Evolutionary conservation across 2,329 filamentous ascomycete species (phyloP).

Genomic region (Bipolaris sorokiniana): DNA sequence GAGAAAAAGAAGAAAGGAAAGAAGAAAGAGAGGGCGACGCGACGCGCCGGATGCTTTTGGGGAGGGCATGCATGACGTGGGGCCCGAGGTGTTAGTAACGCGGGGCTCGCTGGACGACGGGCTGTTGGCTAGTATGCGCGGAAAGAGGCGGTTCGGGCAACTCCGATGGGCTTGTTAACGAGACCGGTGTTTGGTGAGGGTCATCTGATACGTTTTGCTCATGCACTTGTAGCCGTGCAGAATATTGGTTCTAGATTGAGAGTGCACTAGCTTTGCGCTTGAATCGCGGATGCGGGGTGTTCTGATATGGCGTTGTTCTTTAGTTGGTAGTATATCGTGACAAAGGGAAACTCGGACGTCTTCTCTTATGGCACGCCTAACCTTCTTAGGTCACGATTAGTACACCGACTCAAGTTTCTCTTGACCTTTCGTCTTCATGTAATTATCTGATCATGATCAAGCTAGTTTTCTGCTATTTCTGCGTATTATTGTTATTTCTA

Average conservation of each 20-base stretch:
- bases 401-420: too few species aligned
- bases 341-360: background rate
- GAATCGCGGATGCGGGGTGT: background rate
- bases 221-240: background rate
- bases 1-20: conserved; percentile 27
- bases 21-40: conserved; percentile 26
- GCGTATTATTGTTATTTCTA: too few species aligned
- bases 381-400: too few species aligned
- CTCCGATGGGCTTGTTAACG: conserved; percentile 12
- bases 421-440: too few species aligned
- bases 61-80: conserved; percentile 7
- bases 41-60: conserved; percentile 23
- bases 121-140: conserved; percentile 12
- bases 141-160: conserved; percentile 25
- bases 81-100: conserved; percentile 21
- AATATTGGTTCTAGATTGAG: background rate
- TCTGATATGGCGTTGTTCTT: background rate
- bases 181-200: background rate
- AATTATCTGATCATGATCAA: too few species aligned
- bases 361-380: background rate
- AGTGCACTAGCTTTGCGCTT: background rate
- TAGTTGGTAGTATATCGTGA: too few species aligned
- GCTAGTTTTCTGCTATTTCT: too few species aligned
- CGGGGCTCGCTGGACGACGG: background rate
- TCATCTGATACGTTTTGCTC: background rate